Conservation (phyloP, 371 early-diverging fungal species). For the Fennellomyces sp. region DNA sequence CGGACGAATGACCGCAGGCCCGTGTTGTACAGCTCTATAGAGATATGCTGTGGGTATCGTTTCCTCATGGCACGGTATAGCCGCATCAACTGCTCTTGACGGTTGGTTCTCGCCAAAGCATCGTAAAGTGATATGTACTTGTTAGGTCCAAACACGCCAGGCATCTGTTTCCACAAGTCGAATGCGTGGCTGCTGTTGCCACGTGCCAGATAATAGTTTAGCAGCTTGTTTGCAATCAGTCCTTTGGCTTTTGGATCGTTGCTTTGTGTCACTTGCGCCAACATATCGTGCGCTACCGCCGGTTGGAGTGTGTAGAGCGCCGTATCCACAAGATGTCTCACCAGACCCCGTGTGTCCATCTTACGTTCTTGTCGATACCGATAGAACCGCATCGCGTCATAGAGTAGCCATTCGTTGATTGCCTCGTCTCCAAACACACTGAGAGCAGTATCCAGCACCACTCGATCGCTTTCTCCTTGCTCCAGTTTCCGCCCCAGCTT, state of each 20-base stretch:
- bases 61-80: constrained; percentile 27
- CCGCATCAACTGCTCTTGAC: constrained; percentile 26
- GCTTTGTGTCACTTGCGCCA: constrained; percentile 16
- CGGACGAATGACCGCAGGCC: constrained; percentile 22
- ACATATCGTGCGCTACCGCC: constrained; percentile 10
- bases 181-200: constrained; percentile 24
- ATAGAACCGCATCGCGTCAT: constrained; percentile 27
- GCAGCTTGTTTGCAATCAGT: constrained; percentile 15
- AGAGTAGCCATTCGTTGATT: constrained; percentile 18
- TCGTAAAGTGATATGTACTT: background rate
- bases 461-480: background rate
- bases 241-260: constrained; percentile 17
- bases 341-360: constrained; percentile 10
- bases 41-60: constrained; percentile 26
- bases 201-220: constrained; percentile 19
- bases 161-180: constrained; percentile 13
- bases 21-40: constrained; percentile 19
- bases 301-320: constrained; percentile 24
- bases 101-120: constrained; percentile 13
- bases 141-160: background rate
- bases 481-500: background rate
- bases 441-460: constrained; percentile 22
- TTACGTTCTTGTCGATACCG: constrained; percentile 16
- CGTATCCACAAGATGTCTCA: constrained; percentile 19
- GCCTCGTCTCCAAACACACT: constrained; percentile 20